Conservation (phyloP, 2,329 filamentous ascomycete species). For the Fusarium sp. region DNA sequence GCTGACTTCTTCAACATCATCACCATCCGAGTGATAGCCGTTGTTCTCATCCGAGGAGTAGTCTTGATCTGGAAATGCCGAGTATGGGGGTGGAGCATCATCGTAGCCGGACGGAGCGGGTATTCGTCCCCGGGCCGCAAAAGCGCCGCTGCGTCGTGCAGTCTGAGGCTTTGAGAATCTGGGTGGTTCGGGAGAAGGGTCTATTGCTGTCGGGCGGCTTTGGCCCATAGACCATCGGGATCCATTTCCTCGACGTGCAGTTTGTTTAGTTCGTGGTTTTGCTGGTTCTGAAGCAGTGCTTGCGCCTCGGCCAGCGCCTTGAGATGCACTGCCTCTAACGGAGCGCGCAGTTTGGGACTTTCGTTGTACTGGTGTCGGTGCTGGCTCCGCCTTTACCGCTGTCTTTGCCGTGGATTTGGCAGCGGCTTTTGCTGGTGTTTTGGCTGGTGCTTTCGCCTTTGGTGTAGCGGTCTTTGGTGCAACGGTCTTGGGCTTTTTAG, state of each 20-base stretch:
- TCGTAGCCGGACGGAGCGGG: constrained; percentile 9
- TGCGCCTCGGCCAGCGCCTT: not conserved
- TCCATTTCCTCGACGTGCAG: constrained; percentile 25
- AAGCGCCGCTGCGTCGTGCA: constrained; percentile 47
- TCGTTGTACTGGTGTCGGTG: not conserved
- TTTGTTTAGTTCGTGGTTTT: constrained; percentile 25
- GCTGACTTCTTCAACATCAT: constrained; percentile 16
- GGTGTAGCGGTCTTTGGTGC: not conserved
- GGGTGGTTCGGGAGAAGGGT: not conserved
- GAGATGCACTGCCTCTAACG: constrained; percentile 7
- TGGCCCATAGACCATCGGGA: not conserved
- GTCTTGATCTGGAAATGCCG: constrained; percentile 13
- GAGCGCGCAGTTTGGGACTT: constrained; percentile 7
- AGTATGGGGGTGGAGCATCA: constrained; percentile 37
- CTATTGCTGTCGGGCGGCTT: accelerated
- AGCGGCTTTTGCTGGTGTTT: not conserved
- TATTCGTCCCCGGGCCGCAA: constrained; percentile 41
- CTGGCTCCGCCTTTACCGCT: not conserved
- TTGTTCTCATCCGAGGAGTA: constrained; percentile 6
- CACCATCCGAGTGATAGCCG: not conserved
- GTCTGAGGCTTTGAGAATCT: constrained; percentile 16
- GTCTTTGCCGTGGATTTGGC: constrained; percentile 15
- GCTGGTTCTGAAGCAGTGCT: not conserved
- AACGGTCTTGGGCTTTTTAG: constrained; percentile 26
- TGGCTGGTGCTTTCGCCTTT: not conserved